Conservation (phyloP, 805 yeast species). For the Saturnispora quitensis region DNA sequence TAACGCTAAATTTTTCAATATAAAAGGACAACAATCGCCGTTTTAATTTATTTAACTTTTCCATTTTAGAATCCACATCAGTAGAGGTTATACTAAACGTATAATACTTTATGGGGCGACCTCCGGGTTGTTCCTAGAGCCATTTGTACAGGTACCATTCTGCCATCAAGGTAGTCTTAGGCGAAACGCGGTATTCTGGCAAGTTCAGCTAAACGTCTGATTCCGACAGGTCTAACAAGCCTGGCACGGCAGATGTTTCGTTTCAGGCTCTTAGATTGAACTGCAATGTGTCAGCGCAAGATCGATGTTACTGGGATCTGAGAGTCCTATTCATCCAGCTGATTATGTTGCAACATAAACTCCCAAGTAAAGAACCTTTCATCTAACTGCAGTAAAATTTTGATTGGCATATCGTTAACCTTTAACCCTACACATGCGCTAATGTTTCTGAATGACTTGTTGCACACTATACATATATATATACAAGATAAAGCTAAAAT, state of each 20-base stretch:
- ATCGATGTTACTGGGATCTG: constrained; percentile 19
- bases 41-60: constrained; percentile 1
- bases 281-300: constrained; percentile 30
- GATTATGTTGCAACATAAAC: constrained; percentile 44
- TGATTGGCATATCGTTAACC: neutral
- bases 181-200: constrained; percentile 18
- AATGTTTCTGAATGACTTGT: neutral
- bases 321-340: constrained; percentile 29
- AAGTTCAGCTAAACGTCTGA: constrained; percentile 54
- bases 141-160: constrained; percentile 35
- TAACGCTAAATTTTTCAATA: constrained; percentile 2
- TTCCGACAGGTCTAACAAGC: constrained; percentile 64
- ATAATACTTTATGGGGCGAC: constrained; percentile 28
- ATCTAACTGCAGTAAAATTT: too few species aligned
- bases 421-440: neutral
- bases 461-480: neutral
- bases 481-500: neutral
- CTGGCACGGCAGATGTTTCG: constrained; percentile 66
- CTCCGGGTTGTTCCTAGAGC: constrained; percentile 31
- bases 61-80: constrained; percentile 41
- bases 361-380: too few species aligned
- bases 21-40: constrained; percentile 7
- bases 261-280: constrained; percentile 64
- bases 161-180: constrained; percentile 31
- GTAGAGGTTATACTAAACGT: constrained; percentile 77